These are phyloP conservation scores for Lophiostoma macrostomum DNA, from an alignment of 495 filamentous ascomycete species.

Conservation along the genomic window DNA sequence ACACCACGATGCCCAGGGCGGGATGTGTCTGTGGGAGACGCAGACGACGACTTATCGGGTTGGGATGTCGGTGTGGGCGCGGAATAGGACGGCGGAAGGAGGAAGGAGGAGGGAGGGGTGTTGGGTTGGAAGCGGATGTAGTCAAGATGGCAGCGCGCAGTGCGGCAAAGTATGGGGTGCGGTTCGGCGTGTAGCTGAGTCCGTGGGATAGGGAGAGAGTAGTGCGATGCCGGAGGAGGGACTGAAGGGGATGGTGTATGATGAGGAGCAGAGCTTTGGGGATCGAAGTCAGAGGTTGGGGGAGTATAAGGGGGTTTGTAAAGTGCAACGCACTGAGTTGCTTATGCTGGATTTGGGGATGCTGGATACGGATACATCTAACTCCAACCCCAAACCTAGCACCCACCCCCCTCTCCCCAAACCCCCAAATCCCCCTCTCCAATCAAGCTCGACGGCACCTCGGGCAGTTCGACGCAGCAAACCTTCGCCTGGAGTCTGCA, in stretches of 20 bases:
- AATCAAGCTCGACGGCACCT: background rate
- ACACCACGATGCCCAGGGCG: constrained; percentile 8
- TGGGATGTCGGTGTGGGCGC: background rate
- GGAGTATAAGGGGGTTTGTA: background rate
- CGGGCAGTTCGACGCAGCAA: background rate
- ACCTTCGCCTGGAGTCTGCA: background rate
- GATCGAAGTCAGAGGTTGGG: background rate
- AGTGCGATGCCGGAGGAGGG: background rate
- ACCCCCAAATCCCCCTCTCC: too few species aligned
- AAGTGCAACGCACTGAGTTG: background rate
- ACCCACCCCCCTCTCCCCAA: too few species aligned
- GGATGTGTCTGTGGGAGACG: constrained; percentile 1
- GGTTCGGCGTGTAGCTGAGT: background rate
- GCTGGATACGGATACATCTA: too few species aligned
- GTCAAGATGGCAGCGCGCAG: background rate
- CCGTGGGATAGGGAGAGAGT: constrained; percentile 5
- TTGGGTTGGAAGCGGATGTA: background rate
- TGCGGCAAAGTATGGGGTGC: constrained; percentile 1
- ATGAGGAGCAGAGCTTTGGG: constrained; percentile 5
- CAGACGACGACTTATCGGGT: background rate
- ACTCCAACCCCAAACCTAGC: too few species aligned
- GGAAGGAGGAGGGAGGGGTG: too few species aligned
- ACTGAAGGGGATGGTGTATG: background rate
- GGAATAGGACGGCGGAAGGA: background rate
- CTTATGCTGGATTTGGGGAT: background rate